phyloP scores from a whole-genome alignment of 2,329 filamentous ascomycete genomes.

The Septoria petroselini region DNA sequence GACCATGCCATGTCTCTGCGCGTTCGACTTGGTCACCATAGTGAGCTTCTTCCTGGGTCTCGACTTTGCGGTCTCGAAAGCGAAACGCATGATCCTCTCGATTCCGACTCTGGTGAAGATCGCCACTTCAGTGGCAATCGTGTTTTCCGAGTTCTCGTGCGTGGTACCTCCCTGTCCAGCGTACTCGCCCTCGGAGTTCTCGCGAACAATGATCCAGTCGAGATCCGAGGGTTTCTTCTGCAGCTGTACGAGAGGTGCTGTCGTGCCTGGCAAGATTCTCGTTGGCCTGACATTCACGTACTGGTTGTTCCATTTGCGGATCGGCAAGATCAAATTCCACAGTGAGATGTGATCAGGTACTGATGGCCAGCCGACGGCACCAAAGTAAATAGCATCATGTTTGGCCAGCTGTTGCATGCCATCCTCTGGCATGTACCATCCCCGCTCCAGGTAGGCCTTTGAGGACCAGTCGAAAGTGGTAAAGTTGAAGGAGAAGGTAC shows the following conservation, averaged over 20 bases:
- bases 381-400: constrained; percentile 58
- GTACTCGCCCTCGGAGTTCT: constrained; percentile 51
- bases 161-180: constrained; percentile 46
- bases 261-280: constrained; percentile 44
- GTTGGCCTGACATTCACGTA: constrained; percentile 64
- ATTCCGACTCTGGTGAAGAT: constrained; percentile 48
- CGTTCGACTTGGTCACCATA: constrained; percentile 52
- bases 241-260: constrained; percentile 42
- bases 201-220: constrained; percentile 50
- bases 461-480: constrained; percentile 52
- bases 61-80: constrained; percentile 46
- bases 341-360: constrained; percentile 65
- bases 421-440: constrained; percentile 54
- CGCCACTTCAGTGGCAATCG: constrained; percentile 47
- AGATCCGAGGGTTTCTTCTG: constrained; percentile 38
- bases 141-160: constrained; percentile 42
- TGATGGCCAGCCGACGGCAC: constrained; percentile 59
- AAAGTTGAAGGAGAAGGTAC: constrained; percentile 51
- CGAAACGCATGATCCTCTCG: constrained; percentile 49
- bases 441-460: constrained; percentile 50
- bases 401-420: constrained; percentile 51
- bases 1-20: constrained; percentile 50
- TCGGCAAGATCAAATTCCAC: constrained; percentile 65
- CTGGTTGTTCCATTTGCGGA: constrained; percentile 65
- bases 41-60: constrained; percentile 48